Evolutionary conservation across 495 filamentous ascomycete species (phyloP).

Genomic region (Pseudevernia furfuracea): DNA sequence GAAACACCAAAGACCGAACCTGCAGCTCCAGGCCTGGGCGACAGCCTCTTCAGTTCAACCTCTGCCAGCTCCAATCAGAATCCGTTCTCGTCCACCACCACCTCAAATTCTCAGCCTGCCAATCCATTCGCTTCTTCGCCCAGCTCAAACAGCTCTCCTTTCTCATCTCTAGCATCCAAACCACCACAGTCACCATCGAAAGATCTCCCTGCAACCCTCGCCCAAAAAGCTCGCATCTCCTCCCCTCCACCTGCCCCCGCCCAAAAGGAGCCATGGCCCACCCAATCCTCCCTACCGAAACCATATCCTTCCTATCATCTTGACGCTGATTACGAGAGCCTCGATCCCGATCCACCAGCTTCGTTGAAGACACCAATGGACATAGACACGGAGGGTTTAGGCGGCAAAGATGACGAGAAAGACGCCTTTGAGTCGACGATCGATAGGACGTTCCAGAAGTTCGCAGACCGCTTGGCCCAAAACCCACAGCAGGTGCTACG

Average conservation of each 20-base stretch:
- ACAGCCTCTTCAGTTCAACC: conserved; percentile 43
- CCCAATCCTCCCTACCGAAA: conserved; percentile 50
- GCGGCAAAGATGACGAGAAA: conserved; percentile 61
- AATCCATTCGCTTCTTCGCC: conserved; percentile 49
- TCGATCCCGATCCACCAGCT: conserved; percentile 48
- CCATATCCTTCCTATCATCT: conserved; percentile 73
- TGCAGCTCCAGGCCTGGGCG: conserved; percentile 43
- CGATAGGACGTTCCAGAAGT: conserved; percentile 82
- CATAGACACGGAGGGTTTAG: conserved; percentile 39
- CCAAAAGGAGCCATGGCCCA: conserved; percentile 64
- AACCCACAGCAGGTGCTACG: conserved; percentile 92
- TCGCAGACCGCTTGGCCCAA: conserved; percentile 78
- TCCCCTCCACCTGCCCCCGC: conserved; percentile 34
- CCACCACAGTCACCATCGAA: conserved; percentile 30
- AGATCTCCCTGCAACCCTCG: conserved; percentile 64
- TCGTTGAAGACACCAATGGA: conserved; percentile 42
- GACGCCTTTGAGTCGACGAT: conserved; percentile 75
- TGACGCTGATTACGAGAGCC: conserved; percentile 86
- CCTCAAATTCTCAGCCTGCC: conserved; percentile 40
- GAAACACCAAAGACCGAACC: conserved; percentile 18
- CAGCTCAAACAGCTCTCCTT: conserved; percentile 30
- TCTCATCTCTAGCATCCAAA: conserved; percentile 42
- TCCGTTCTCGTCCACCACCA: conserved; percentile 24
- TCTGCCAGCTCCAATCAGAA: conserved; percentile 22
- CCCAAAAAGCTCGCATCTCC: conserved; percentile 52